A percentile compares a stretch with the other conserved stretches of the same genome.
phyloP scores from a whole-genome alignment of 2,329 filamentous ascomycete species.

The Verticillium zaregamsianum region DNA sequence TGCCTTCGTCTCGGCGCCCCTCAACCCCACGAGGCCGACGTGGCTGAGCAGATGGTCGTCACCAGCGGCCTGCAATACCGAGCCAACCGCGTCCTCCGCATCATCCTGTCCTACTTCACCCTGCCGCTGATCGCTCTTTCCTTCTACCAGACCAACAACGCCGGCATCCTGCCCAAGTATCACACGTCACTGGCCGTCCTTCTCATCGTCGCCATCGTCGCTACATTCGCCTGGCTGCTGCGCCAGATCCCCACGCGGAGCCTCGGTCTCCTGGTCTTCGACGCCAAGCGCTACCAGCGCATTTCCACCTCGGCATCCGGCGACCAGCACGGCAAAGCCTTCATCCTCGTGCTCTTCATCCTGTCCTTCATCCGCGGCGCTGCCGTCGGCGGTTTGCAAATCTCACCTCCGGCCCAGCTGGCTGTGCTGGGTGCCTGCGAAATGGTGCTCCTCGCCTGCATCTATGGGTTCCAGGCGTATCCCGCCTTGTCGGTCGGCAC shows the following conservation, averaged over 20 bases:
- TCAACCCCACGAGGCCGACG: neutral
- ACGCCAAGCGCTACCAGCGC: conserved; percentile 64
- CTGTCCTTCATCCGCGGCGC: conserved; percentile 62
- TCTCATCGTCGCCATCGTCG: conserved; percentile 16
- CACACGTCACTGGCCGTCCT: conserved; percentile 27
- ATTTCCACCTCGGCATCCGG: conserved; percentile 34
- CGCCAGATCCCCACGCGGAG: conserved; percentile 17
- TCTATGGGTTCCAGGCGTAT: conserved; percentile 12
- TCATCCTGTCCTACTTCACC: conserved; percentile 73
- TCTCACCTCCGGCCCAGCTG: conserved; percentile 54
- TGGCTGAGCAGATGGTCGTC: conserved; percentile 13
- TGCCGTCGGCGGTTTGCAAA: conserved; percentile 63
- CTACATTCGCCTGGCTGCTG: conserved; percentile 24
- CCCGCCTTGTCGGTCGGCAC: conserved; percentile 7
- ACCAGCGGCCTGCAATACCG: conserved; percentile 7
- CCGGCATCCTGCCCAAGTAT: conserved; percentile 14
- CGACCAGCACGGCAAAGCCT: conserved; percentile 36
- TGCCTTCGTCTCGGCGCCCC: conserved; percentile 30
- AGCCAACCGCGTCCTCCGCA: conserved; percentile 51
- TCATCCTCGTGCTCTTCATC: conserved; percentile 60
- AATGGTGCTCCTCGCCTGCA: conserved; percentile 51
- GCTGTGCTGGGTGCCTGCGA: conserved; percentile 66
- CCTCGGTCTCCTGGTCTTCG: conserved; percentile 25
- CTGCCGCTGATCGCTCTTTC: conserved; percentile 68
- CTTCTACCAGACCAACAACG: conserved; percentile 60